phyloP scores from a whole-genome alignment of 2,329 filamentous ascomycete genomes.

The Endocalyx cinctus region DNA sequence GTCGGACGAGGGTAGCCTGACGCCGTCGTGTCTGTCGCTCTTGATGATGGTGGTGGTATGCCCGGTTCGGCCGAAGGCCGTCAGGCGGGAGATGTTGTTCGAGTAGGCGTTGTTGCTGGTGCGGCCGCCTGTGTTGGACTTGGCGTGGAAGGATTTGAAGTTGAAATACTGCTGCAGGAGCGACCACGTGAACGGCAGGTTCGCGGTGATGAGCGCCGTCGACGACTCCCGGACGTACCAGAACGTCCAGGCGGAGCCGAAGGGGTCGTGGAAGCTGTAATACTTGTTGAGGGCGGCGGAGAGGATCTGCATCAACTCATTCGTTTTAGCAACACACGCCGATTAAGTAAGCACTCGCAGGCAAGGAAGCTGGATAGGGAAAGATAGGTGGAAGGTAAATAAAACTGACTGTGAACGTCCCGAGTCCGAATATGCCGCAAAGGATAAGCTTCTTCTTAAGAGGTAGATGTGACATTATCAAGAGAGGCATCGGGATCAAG shows the following conservation, averaged over 20 bases:
- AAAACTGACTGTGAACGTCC: slow-evolving; percentile 40
- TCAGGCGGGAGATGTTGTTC: slow-evolving; percentile 15
- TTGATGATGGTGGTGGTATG: slow-evolving; percentile 11
- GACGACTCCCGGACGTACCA: slow-evolving; percentile 44
- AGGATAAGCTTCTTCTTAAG: slow-evolving; percentile 50
- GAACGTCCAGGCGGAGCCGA: slow-evolving; percentile 34
- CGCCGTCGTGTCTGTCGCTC: slow-evolving; percentile 14
- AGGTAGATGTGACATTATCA: slow-evolving; percentile 45
- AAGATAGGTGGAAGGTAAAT: too few relatives aligned
- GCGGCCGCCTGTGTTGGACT: slow-evolving; percentile 24
- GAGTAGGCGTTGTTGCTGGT: slow-evolving; percentile 11
- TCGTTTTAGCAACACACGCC: not conserved
- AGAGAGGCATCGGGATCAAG: slow-evolving; percentile 49
- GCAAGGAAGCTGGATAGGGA: not conserved
- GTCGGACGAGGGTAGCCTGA: slow-evolving; percentile 22
- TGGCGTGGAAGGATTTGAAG: slow-evolving; percentile 28
- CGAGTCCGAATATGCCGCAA: slow-evolving; percentile 39
- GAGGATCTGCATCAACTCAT: slow-evolving; percentile 34
- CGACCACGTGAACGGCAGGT: slow-evolving; percentile 40
- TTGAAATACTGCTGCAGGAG: slow-evolving; percentile 34
- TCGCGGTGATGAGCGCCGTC: slow-evolving; percentile 39
- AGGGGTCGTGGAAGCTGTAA: slow-evolving; percentile 37
- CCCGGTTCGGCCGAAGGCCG: slow-evolving; percentile 15
- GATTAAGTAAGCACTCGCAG: not conserved
- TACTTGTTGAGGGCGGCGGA: slow-evolving; percentile 45